Evolutionary conservation across 139 green algal genomes (phyloP).

Genomic region (Ulvella scutata): DNA sequence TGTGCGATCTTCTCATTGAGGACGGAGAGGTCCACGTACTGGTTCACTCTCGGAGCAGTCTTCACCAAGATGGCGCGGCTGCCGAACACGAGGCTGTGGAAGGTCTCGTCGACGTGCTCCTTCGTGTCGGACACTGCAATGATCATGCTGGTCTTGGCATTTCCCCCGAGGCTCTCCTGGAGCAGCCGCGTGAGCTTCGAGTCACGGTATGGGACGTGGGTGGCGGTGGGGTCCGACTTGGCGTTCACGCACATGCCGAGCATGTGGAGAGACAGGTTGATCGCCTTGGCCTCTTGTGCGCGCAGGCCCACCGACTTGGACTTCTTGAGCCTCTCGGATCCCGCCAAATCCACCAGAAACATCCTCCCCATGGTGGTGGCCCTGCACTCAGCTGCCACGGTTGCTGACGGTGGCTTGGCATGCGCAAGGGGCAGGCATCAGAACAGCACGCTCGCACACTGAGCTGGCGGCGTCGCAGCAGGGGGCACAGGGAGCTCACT

Average conservation of each 20-base stretch:
- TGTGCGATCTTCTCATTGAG: slow-evolving; percentile 5
- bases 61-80: slow-evolving; percentile 17
- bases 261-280: slow-evolving; percentile 8
- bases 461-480: too few species aligned
- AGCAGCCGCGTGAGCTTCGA: slow-evolving; percentile 30
- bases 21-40: not conserved
- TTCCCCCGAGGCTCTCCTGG: slow-evolving; percentile 20
- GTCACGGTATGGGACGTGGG: slow-evolving; percentile 25
- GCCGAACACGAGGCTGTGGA: slow-evolving; percentile 16
- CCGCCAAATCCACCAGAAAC: slow-evolving; percentile 13
- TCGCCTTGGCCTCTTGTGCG: slow-evolving; percentile 7
- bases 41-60: not conserved
- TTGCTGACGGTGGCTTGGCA: too few species aligned
- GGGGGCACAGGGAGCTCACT: not conserved
- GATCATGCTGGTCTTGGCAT: slow-evolving; percentile 36
- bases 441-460: too few species aligned
- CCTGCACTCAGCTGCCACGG: not conserved
- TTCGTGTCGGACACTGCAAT: slow-evolving; percentile 14
- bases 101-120: slow-evolving; percentile 12
- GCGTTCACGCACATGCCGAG: slow-evolving; percentile 14
- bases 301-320: slow-evolving; percentile 7
- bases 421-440: too few species aligned
- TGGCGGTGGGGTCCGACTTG: not conserved
- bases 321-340: slow-evolving; percentile 11
- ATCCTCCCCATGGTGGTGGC: slow-evolving; percentile 7